These are phyloP conservation scores for Jasminum sambac DNA, from an alignment of 257 asterid species.

Conservation along the genomic window DNA sequence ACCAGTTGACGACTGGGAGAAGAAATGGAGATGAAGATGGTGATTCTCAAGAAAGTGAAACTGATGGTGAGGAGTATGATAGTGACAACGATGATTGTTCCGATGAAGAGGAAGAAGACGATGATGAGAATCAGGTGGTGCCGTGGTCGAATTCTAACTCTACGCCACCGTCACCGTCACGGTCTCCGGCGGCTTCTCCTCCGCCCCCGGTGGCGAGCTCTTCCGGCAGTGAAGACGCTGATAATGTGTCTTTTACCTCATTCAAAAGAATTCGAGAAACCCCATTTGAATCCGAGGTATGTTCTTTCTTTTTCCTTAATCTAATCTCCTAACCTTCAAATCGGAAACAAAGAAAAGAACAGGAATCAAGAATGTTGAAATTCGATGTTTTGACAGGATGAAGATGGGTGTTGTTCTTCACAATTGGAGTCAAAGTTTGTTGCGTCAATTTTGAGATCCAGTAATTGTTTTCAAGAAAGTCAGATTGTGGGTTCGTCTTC, in stretches of 20 bases:
- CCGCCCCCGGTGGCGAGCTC: conserved; percentile 18
- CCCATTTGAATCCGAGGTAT: conserved; percentile 37
- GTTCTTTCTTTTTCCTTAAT: not conserved
- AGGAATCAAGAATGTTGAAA: not conserved
- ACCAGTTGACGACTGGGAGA: not conserved
- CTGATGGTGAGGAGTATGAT: conserved; percentile 5
- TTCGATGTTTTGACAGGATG: conserved; percentile 28
- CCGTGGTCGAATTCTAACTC: conserved; percentile 37
- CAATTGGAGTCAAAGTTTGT: not conserved
- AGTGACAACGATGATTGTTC: conserved; percentile 17
- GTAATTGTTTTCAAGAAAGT: conserved; percentile 17
- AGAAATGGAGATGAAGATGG: not conserved
- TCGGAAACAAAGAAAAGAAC: not conserved
- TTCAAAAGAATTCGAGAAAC: conserved; percentile 31
- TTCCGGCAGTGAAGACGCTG: conserved; percentile 20
- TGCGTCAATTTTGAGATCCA: not conserved
- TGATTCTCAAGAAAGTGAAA: conserved; percentile 23
- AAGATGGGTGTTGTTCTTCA: conserved; percentile 40
- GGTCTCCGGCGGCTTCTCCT: too few relatives aligned
- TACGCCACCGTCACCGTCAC: conserved; percentile 16
- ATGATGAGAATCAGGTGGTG: conserved; percentile 56
- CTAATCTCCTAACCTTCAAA: not conserved
- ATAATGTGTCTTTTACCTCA: conserved; percentile 23
- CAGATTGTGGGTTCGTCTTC: conserved; percentile 20
- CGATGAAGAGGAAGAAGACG: conserved; percentile 32